phyloP scores from a whole-genome alignment of 78 protist genomes.

The Dictyostelium citrinum region DNA sequence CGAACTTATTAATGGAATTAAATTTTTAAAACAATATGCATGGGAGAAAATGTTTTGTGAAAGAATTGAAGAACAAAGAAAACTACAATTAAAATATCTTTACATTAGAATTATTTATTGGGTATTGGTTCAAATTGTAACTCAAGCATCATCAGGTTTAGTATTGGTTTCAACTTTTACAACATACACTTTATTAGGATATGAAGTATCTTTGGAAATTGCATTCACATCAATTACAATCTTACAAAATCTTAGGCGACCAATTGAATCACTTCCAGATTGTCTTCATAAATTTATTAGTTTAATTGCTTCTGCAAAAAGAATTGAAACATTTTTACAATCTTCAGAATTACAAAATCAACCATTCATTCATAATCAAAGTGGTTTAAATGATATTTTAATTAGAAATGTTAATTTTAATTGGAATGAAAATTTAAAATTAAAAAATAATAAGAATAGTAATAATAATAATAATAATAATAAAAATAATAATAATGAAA shows the following conservation, averaged over 20 bases:
- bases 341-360: constrained; percentile 8
- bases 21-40: constrained; percentile 47
- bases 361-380: not conserved
- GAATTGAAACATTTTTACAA: constrained; percentile 16
- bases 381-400: not conserved
- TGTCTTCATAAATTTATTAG: not conserved
- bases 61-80: not conserved
- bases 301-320: not conserved
- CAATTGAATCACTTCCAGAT: constrained; percentile 42
- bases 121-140: not conserved
- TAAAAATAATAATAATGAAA: too few relatives aligned
- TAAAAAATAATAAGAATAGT: too few relatives aligned
- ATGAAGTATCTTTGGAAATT: constrained; percentile 6
- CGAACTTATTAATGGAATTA: constrained; percentile 34
- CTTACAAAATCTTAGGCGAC: constrained; percentile 34
- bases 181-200: not conserved
- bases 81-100: not conserved
- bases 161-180: constrained; percentile 43
- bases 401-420: constrained; percentile 15
- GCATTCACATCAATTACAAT: constrained; percentile 37
- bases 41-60: constrained; percentile 48
- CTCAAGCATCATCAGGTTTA: constrained; percentile 1
- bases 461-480: too few relatives aligned
- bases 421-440: not conserved
- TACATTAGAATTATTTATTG: not conserved